Base-by-base conservation (phyloP, 768 basidiomycete species). In the Boletus rubroflammeus region DNA sequence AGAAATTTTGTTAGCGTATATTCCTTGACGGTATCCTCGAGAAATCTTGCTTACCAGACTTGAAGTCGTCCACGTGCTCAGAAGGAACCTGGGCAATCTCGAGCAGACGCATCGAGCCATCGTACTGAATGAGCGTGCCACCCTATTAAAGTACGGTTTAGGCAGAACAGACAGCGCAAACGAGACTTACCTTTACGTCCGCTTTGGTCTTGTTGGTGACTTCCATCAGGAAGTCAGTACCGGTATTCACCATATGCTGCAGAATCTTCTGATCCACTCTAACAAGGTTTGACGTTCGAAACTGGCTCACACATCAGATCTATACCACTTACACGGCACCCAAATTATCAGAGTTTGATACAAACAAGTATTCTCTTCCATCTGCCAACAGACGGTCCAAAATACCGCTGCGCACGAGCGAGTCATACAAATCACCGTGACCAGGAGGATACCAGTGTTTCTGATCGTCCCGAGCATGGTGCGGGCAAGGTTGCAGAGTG, bases 191-290 rank as follows among this genome's bases (percentile, higher is more conserved):
- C 70, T 81, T 79, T 60, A 79, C 72, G 65, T 87, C 93, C 47
- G 88, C 92, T 81, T 96, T 94, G 66, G 93, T 95, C 82, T 95
- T 96, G 78, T 95, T 91, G 11, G 94, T 97, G 58, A 96, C 88
- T 73, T 96, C 91, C 91, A 93, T 93, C 69, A 93, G 72, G 76
- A 93, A 94, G 72, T 96, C 93, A 28, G 88, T 82, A 57, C 84
- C 73, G 11, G 81, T 79, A 65, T 90, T 82, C 60, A 90, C 81
- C 88, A 96, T 93, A 70, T 93, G 86, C 67, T 88, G 83, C 53
- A 92, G 76, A 66, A 96, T 95, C 61, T 79, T 82, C 68, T 87
- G 81, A 72, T 93, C 90, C 65, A 90, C 90, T 58, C 88, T 84
- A 52, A 56, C 34, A 54, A 50, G 46, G 36, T 38, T 43, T 26